Evolutionary conservation across 169 alveolate genomes (phyloP).

Genomic region (Plasmodium berghei): DNA sequence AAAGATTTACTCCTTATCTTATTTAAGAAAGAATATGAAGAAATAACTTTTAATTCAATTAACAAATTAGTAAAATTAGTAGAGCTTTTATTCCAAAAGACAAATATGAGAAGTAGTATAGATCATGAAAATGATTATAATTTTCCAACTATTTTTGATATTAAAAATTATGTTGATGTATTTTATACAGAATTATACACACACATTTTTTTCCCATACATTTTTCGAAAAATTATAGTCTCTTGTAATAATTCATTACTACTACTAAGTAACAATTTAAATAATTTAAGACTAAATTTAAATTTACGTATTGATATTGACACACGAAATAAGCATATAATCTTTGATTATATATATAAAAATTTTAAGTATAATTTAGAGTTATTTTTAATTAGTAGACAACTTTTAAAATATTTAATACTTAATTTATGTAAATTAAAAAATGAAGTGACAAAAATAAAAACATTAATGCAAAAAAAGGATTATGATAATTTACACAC

Average conservation of each 20-base stretch:
- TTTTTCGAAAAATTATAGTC: slow-evolving; percentile 64
- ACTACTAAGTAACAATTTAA: slow-evolving; percentile 62
- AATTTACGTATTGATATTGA: slow-evolving; percentile 49
- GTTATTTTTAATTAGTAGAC: slow-evolving; percentile 40
- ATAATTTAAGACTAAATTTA: slow-evolving; percentile 57
- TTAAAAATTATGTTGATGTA: slow-evolving; percentile 58
- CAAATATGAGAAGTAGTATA: slow-evolving; percentile 6
- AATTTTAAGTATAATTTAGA: slow-evolving; percentile 51
- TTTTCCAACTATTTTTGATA: slow-evolving; percentile 54
- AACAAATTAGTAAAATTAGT: slow-evolving; percentile 52
- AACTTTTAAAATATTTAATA: slow-evolving; percentile 36
- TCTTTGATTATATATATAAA: slow-evolving; percentile 15
- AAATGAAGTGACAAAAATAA: slow-evolving; percentile 24
- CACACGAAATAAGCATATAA: slow-evolving; percentile 16
- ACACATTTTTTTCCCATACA: slow-evolving; percentile 37
- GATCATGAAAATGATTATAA: slow-evolving; percentile 28
- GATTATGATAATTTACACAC: background rate
- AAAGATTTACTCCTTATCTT: slow-evolving; percentile 46
- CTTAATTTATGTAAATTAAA: slow-evolving; percentile 17
- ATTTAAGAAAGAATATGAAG: slow-evolving; percentile 63
- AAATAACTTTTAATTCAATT: slow-evolving; percentile 65
- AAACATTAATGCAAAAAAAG: slow-evolving; percentile 14
- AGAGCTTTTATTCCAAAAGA: slow-evolving; percentile 44
- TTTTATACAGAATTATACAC: slow-evolving; percentile 55
- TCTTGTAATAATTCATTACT: slow-evolving; percentile 66